Evolutionary conservation across 345 rosid genomes (phyloP), one percentile per base, ranked within the genome.

Genomic region (Pistacia integerrima): DNA sequence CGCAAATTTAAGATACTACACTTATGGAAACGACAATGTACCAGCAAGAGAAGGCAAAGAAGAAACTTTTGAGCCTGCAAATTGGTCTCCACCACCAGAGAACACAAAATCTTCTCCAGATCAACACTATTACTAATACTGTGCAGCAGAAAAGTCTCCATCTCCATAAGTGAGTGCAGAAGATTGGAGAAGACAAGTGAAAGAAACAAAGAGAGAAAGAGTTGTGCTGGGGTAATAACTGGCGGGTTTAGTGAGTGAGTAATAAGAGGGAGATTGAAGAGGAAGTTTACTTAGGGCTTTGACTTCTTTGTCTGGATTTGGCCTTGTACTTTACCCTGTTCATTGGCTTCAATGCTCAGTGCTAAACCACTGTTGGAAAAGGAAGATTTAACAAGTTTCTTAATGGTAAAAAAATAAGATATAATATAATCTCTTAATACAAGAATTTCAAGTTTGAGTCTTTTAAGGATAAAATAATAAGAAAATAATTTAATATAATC

Each of bases 1-100:
- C 8, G 9, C 8, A 35, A 33, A 33, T 17, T 11, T 17, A 18
- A 73, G 69, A 36, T 36, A 49, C 28, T 28, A 48, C 11, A 17
- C 3, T 16, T 4, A 30, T 1, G 22, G 1, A 22, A 8, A 61
- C 12, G 13, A 16, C 55, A 73, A 49, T 62, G 69, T 73, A 62
- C 76, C 76, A 17, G 1, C 65, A 73, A 61, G 28, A 48, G 17
- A 73, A 61, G 68, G 58, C 76, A 25, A 73, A 61, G 58, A 61
- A 73, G 57, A 8, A 66, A 41, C 17, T 72, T 57, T 10, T 36
- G 74, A 57, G 54, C 25, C 36, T 67, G 36, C 18, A 49, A 8
- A 41, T 8, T 5, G 6, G 46, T 10, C 57, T 22, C 36, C 64
- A 57, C 54, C 64, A 57, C 11, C 38, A 72, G 17, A 14, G 36